Evolutionary conservation across 176 grass and related monocot genomes (phyloP).

Genomic region (Pontederia crassipes): DNA sequence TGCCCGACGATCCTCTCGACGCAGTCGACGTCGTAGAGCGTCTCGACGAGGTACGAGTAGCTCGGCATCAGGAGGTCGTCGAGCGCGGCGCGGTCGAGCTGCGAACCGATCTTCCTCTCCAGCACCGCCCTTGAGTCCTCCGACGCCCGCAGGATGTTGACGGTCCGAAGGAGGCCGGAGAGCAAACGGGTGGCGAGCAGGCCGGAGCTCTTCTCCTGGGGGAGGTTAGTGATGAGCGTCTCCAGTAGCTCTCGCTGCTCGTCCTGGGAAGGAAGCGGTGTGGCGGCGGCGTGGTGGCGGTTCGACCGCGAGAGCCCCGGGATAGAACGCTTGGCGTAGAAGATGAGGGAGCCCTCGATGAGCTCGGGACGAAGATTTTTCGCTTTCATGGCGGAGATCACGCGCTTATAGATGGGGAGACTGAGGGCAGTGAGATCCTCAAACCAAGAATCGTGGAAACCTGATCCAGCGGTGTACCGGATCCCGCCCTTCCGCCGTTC

Average conservation of each 20-base stretch:
- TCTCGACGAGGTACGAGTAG: conserved; percentile 93
- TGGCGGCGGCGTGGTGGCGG: conserved; percentile 20
- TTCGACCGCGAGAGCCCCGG: conserved; percentile 67
- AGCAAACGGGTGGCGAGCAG: conserved; percentile 61
- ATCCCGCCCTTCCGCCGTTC: conserved; percentile 9
- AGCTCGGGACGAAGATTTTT: conserved; percentile 52
- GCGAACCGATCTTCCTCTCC: conserved; percentile 61
- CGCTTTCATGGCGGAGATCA: conserved; percentile 79
- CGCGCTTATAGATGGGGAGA: conserved; percentile 51
- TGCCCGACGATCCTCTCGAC: conserved; percentile 60
- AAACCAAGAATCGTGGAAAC: conserved; percentile 36
- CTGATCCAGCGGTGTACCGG: neutral
- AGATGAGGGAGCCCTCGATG: conserved; percentile 67
- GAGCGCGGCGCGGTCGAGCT: conserved; percentile 51
- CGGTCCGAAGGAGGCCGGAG: conserved; percentile 80
- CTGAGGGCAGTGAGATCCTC: conserved; percentile 76
- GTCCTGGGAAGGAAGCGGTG: conserved; percentile 23
- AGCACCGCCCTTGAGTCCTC: conserved; percentile 50
- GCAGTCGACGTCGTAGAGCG: conserved; percentile 96
- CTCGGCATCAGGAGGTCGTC: conserved; percentile 92
- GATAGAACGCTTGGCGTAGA: conserved; percentile 82
- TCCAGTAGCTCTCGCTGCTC: conserved; percentile 80
- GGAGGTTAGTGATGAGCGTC: conserved; percentile 87
- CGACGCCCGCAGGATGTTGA: conserved; percentile 68
- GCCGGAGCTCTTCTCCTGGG: conserved; percentile 43